Percentiles rank a stretch among this genome's conserved stretches.
These are phyloP conservation scores for Hypoxylon sp. DNA, from an alignment of 2,329 filamentous ascomycete genomes.

Conservation along the genomic window DNA sequence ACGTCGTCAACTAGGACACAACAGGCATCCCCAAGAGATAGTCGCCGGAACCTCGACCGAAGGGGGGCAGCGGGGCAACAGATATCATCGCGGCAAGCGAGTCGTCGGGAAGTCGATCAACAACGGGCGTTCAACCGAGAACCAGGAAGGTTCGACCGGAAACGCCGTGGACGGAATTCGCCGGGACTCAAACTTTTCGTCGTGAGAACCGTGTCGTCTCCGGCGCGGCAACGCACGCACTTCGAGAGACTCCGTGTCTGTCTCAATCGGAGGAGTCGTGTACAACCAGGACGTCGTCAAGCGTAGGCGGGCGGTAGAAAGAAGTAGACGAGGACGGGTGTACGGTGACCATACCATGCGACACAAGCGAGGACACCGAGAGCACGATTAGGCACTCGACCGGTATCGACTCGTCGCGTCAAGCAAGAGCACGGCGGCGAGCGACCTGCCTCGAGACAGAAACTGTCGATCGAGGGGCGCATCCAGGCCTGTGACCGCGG, in stretches of 20 bases:
- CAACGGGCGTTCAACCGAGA: slow-evolving; percentile 27
- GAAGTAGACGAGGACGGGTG: slow-evolving; percentile 4
- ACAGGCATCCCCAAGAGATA: slow-evolving; percentile 36
- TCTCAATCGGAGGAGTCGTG: slow-evolving; percentile 37
- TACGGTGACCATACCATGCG: slow-evolving; percentile 18
- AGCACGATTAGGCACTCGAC: slow-evolving; percentile 18
- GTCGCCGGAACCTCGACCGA: slow-evolving; percentile 24
- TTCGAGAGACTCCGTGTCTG: slow-evolving; percentile 28
- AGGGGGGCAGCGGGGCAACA: slow-evolving; percentile 27
- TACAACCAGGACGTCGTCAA: slow-evolving; percentile 33
- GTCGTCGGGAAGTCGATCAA: slow-evolving; percentile 33
- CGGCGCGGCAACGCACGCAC: slow-evolving; percentile 28
- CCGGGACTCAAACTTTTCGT: slow-evolving; percentile 29
- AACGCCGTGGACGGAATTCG: slow-evolving; percentile 26
- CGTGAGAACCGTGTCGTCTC: slow-evolving; percentile 25
- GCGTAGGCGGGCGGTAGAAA: slow-evolving; percentile 18
- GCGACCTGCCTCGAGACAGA: slow-evolving; percentile 31
- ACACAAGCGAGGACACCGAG: slow-evolving; percentile 28
- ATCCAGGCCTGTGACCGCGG: slow-evolving; percentile 34
- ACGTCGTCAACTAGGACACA: slow-evolving; percentile 34
- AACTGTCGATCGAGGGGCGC: slow-evolving; percentile 31
- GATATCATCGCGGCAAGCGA: slow-evolving; percentile 29
- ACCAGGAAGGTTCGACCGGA: slow-evolving; percentile 14
- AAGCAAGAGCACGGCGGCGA: slow-evolving; percentile 10
- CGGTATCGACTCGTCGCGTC: slow-evolving; percentile 30